phyloP scores from a whole-genome alignment of 192 early-diverging fungal genomes.

The Spizellomyces punctatus region DNA sequence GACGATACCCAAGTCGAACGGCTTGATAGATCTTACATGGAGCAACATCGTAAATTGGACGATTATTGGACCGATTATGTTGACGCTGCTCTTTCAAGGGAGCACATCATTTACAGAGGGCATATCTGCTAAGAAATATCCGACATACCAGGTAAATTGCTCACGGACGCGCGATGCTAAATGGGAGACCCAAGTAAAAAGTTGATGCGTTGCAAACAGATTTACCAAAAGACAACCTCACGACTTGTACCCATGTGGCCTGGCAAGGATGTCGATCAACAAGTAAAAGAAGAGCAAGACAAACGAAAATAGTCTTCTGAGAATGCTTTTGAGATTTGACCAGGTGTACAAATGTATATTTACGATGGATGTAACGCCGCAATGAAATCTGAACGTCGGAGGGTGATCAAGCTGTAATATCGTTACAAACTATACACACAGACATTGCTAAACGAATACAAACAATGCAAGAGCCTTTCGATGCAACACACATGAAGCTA shows the following conservation, averaged over 20 bases:
- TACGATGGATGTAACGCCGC: no score
- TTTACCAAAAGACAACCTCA: slow-evolving; percentile 62
- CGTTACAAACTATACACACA: no score
- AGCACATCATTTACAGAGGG: slow-evolving; percentile 49
- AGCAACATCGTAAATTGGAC: slow-evolving; percentile 17
- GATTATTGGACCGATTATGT: slow-evolving; percentile 48
- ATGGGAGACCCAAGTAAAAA: no score
- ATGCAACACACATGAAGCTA: no score
- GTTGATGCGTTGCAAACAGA: slow-evolving; percentile 1
- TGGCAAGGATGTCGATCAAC: neutral
- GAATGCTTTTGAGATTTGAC: no score
- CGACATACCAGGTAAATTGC: slow-evolving; percentile 59
- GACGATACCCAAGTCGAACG: neutral
- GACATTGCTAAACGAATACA: no score
- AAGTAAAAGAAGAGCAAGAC: no score
- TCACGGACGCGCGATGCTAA: neutral
- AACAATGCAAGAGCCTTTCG: no score
- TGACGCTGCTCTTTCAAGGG: slow-evolving; percentile 73
- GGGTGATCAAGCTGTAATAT: no score
- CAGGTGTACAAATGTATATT: no score
- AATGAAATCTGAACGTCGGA: no score
- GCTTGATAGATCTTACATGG: neutral
- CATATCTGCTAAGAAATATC: slow-evolving; percentile 73
- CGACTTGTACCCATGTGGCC: slow-evolving; percentile 58
- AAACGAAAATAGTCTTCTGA: no score